Conservation (phyloP, 1,284 basidiomycete species). For the Tilletia caries region DNA sequence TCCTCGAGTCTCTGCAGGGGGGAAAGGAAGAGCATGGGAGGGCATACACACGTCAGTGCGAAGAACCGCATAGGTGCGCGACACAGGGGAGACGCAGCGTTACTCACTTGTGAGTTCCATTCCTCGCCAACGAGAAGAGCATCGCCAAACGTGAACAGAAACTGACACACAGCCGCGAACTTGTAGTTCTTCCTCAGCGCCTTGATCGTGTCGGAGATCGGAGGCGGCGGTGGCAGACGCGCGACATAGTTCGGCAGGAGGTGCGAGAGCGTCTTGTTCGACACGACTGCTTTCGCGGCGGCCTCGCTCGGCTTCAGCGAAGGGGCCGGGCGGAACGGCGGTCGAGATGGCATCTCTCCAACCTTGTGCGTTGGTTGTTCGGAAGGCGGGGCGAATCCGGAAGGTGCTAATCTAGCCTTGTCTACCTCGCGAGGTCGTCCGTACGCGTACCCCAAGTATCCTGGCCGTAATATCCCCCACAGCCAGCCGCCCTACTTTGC, state of each 20-base stretch:
- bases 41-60: not conserved
- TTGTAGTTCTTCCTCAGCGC: conserved; percentile 45
- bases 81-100: too few relatives aligned
- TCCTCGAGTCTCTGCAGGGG: conserved; percentile 54
- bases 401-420: too few relatives aligned
- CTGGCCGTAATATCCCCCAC: too few relatives aligned
- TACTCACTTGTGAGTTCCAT: conserved; percentile 37
- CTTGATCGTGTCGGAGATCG: conserved; percentile 22
- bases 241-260: conserved; percentile 4
- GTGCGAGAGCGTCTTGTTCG: not conserved
- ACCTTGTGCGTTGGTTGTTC: too few relatives aligned
- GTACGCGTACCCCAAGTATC: too few relatives aligned
- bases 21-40: too few relatives aligned
- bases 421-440: too few relatives aligned
- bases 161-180: conserved; percentile 52
- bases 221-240: conserved; percentile 8
- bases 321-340: conserved; percentile 6
- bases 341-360: conserved; percentile 7
- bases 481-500: too few relatives aligned
- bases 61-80: too few relatives aligned
- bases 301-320: conserved; percentile 11
- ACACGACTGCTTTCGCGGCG: not conserved
- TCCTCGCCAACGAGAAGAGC: conserved; percentile 49
- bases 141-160: conserved; percentile 51
- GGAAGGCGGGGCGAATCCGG: too few relatives aligned